Percentiles rank a stretch among this genome's conserved stretches.
phyloP scores from a whole-genome alignment of 768 basidiomycete species.

The Lentinula sp. region DNA sequence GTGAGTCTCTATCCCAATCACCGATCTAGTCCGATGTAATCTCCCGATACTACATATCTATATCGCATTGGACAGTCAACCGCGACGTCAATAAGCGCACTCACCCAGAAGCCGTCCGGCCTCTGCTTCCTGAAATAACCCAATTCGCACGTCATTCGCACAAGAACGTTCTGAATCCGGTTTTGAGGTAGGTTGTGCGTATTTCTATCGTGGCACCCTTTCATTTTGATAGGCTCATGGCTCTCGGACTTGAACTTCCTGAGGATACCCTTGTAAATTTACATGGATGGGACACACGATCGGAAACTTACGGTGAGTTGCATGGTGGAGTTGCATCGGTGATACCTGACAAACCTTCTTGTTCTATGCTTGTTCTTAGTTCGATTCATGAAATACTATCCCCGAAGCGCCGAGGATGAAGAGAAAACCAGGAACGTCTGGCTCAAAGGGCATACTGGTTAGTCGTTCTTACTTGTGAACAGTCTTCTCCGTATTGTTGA shows the following conservation, averaged over 20 bases:
- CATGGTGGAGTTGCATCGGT: not conserved
- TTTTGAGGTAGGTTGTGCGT: conserved; percentile 19
- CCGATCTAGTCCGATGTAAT: too few species aligned
- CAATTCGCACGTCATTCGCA: conserved; percentile 19
- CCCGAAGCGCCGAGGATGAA: conserved; percentile 36
- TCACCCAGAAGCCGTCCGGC: conserved; percentile 30
- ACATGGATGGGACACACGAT: conserved; percentile 29
- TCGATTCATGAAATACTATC: conserved; percentile 45
- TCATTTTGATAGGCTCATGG: conserved; percentile 25
- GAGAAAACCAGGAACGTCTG: conserved; percentile 37
- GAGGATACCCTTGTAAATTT: conserved; percentile 36
- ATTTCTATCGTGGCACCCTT: not conserved
- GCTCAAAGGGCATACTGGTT: conserved; percentile 46
- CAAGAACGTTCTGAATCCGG: conserved; percentile 22
- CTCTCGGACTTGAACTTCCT: conserved; percentile 38
- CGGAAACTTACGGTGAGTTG: conserved; percentile 30
- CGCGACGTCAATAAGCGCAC: conserved; percentile 23
- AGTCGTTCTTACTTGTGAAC: not conserved
- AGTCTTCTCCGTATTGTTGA: not conserved
- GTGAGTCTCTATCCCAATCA: conserved; percentile 7
- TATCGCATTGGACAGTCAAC: conserved; percentile 20
- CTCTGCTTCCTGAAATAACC: conserved; percentile 19
- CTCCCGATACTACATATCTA: not conserved
- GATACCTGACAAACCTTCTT: not conserved
- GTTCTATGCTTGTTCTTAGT: conserved; percentile 18